Base-by-base conservation (phyloP, 2,329 filamentous ascomycete genomes). In the Nectriaceae sp. region DNA sequence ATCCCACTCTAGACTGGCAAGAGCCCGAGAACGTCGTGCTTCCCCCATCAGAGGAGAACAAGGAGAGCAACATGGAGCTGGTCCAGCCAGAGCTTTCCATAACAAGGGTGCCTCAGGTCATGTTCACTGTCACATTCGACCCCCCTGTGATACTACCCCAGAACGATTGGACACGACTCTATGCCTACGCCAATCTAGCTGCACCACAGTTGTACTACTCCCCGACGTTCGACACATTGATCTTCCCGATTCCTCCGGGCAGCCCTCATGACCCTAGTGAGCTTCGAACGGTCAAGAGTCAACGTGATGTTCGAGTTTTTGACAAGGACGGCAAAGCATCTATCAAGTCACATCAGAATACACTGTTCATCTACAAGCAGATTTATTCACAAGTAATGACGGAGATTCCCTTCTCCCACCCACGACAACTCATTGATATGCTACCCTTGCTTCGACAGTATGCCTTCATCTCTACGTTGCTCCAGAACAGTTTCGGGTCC, bases 361-460 rank as follows among this genome's bases (percentile, higher is more conserved):
- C 78, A 0, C 74, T 94, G 2, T 83, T 83, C 54, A 80, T 90
- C 16, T 83, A 88, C 46, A 90, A 89, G 65, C 80, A 83, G 2
- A 88, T 90, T 8, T 90, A 87, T 56, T 87, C 85, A 0, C 80
- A 85, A 47, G 75, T 77, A 3, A 67, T 95, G 8, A 80, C 79
- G 1, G 82, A 86, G 46, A 74, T 94, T 24, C 84, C 88, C 0
- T 93, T 95, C 62, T 82, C 83, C 3, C 90, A 95, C 61, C 90
- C 90, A 0, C 80, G 84, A 42, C 89, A 95, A 63, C 72, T 95
- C 4, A 73, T 92, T 5, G 78, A 82, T 44, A 82, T 92, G 63
- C 75, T 95, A n/a, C 88, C 89, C 0, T 74, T 79, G 4, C 73
- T 94, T 15, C 78, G 90, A 13, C 89, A 94, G 65, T 94, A 90